phyloP scores from a whole-genome alignment of 75 land plant genomes.

The Larix kaempferi region DNA sequence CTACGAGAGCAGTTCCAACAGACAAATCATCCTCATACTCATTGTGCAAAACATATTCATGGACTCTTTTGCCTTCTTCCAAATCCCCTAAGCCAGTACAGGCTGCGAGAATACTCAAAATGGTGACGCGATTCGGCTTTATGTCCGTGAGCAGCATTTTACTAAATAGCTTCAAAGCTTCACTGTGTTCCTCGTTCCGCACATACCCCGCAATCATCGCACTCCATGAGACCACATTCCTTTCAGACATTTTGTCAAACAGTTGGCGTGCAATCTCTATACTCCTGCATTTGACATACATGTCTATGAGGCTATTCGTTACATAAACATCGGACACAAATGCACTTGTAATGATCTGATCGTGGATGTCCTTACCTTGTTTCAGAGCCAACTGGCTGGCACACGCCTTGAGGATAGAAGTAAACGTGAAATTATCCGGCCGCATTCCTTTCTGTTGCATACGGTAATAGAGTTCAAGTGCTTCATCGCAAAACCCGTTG shows the following conservation, averaged over 20 bases:
- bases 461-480: slow-evolving; percentile 37
- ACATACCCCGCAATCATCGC: slow-evolving; percentile 41
- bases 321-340: slow-evolving; percentile 46
- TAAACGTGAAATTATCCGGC: slow-evolving; percentile 57
- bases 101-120: slow-evolving; percentile 30
- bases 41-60: slow-evolving; percentile 22
- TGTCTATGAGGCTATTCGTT: slow-evolving; percentile 43
- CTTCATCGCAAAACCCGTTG: slow-evolving; percentile 15
- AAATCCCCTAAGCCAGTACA: slow-evolving; percentile 23
- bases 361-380: slow-evolving; percentile 55
- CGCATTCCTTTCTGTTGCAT: slow-evolving; percentile 39
- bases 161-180: slow-evolving; percentile 30
- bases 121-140: slow-evolving; percentile 28
- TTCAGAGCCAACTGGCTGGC: slow-evolving; percentile 39
- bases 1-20: slow-evolving; percentile 46
- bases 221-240: slow-evolving; percentile 51
- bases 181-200: slow-evolving; percentile 18
- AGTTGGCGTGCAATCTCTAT: slow-evolving; percentile 40
- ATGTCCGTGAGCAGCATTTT: slow-evolving; percentile 37
- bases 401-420: slow-evolving; percentile 51
- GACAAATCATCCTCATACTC: slow-evolving; percentile 15
- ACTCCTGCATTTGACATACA: slow-evolving; percentile 66
- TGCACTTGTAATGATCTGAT: slow-evolving; percentile 30
- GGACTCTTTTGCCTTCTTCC: slow-evolving; percentile 33
- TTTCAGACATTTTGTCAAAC: slow-evolving; percentile 47